A percentile compares a stretch with the other conserved stretches of the same genome.
Conservation (phyloP, 2,329 filamentous ascomycete species). For the Metarhizium humberi region DNA sequence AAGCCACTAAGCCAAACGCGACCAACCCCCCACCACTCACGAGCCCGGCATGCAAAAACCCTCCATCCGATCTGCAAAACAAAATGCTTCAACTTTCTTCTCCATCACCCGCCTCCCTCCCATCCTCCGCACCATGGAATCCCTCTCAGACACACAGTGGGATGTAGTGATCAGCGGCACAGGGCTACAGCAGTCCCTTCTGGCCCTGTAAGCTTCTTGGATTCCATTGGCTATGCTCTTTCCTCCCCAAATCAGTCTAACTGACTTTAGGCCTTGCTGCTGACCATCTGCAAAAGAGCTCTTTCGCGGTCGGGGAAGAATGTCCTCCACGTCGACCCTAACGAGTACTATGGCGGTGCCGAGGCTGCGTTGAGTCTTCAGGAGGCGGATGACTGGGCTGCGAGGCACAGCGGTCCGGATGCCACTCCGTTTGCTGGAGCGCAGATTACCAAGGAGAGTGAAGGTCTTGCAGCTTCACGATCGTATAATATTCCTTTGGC, state of each 20-base stretch:
- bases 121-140: constrained; percentile 50
- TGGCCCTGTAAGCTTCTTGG: constrained; percentile 57
- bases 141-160: constrained; percentile 64
- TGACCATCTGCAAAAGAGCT: constrained; percentile 51
- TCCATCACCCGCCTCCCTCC: constrained; percentile 8
- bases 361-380: constrained; percentile 80
- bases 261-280: constrained; percentile 21
- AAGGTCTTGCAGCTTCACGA: constrained; percentile 50
- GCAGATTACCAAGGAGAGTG: constrained; percentile 26
- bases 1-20: constrained; percentile 5
- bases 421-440: constrained; percentile 17
- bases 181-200: constrained; percentile 67
- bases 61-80: constrained; percentile 4
- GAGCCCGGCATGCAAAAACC: constrained; percentile 10
- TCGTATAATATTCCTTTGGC: constrained; percentile 77
- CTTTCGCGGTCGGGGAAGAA: constrained; percentile 88
- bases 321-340: constrained; percentile 79
- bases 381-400: constrained; percentile 70
- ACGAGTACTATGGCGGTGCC: constrained; percentile 77
- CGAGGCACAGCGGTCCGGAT: constrained; percentile 20
- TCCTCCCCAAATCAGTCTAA: not conserved
- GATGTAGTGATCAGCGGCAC: constrained; percentile 74
- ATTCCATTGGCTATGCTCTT: constrained; percentile 17
- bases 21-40: not conserved
- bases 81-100: constrained; percentile 9